Conservation (phyloP, 1,139 yeast genomes). For the Pichia sp. region DNA sequence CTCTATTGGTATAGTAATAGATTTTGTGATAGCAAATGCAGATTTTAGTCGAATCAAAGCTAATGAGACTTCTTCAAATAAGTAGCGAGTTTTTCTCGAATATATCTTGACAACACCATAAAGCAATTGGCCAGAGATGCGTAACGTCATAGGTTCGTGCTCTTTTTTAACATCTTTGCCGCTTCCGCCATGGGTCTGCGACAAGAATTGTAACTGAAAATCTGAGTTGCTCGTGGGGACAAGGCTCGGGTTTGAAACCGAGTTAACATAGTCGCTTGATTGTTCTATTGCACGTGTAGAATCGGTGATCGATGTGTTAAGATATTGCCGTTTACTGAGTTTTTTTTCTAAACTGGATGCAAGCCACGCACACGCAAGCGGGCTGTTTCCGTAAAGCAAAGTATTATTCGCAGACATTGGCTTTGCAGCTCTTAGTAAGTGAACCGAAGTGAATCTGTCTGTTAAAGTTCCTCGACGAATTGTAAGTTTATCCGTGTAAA, state of each 20-base stretch:
- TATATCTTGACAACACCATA: conserved; percentile 88
- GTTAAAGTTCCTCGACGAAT: no score
- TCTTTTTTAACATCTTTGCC: neutral
- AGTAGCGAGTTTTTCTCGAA: conserved; percentile 77
- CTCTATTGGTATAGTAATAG: conserved; percentile 31
- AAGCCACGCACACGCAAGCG: conserved; percentile 87
- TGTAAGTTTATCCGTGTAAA: neutral
- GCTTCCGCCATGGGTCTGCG: conserved; percentile 6
- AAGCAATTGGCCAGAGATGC: conserved; percentile 83
- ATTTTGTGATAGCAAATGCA: conserved; percentile 52
- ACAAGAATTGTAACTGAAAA: conserved; percentile 10
- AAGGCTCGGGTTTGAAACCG: neutral
- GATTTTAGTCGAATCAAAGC: conserved; percentile 69
- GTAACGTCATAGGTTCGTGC: conserved; percentile 59
- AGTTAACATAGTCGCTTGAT: conserved; percentile 16
- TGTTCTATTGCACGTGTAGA: conserved; percentile 53
- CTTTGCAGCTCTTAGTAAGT: neutral
- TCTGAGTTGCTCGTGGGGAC: conserved; percentile 2
- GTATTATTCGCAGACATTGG: neutral
- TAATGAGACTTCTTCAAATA: conserved; percentile 81
- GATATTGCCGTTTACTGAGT: conserved; percentile 68
- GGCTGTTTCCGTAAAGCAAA: conserved; percentile 66
- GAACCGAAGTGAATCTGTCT: no score
- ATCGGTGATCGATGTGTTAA: conserved; percentile 65
- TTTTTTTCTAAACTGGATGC: conserved; percentile 87